phyloP scores from a whole-genome alignment of 306 rosid species.

The Citrullus amarus region DNA sequence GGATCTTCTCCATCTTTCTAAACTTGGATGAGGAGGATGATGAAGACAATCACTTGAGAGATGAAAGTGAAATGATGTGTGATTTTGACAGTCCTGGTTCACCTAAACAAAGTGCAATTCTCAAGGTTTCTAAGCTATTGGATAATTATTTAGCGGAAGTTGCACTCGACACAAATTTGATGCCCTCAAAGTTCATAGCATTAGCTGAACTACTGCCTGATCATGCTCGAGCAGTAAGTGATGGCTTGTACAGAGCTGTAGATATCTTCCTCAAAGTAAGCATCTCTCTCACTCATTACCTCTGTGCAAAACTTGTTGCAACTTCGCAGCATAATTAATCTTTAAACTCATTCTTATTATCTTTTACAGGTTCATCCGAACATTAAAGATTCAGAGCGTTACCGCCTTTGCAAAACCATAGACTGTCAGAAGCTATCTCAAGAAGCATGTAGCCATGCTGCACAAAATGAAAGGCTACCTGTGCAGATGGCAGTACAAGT shows the following conservation, averaged over 20 bases:
- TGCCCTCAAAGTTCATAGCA: conserved; percentile 66
- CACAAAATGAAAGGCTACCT: conserved; percentile 89
- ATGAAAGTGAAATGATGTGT: conserved; percentile 75
- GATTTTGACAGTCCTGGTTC: conserved; percentile 92
- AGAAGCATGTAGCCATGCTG: conserved; percentile 98
- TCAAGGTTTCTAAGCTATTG: conserved; percentile 78
- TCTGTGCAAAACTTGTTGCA: neutral
- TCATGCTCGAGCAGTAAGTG: conserved; percentile 79
- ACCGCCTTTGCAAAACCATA: conserved; percentile 80
- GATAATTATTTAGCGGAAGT: conserved; percentile 86
- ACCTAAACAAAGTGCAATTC: conserved; percentile 86
- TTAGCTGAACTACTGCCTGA: conserved; percentile 87
- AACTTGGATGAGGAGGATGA: conserved; percentile 90
- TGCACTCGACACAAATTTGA: conserved; percentile 70
- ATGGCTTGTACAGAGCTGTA: conserved; percentile 78
- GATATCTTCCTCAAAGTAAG: conserved; percentile 93
- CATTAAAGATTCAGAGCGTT: conserved; percentile 77
- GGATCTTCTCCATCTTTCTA: conserved; percentile 74
- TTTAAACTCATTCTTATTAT: neutral
- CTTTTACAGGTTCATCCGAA: conserved; percentile 71
- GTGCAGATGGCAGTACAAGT: conserved; percentile 97
- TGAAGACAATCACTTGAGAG: conserved; percentile 47
- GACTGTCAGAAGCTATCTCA: conserved; percentile 85
- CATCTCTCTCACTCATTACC: conserved; percentile 1
- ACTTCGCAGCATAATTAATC: too few species aligned